phyloP scores from a whole-genome alignment of 257 asterid species.

The Lithospermum erythrorhizon region DNA sequence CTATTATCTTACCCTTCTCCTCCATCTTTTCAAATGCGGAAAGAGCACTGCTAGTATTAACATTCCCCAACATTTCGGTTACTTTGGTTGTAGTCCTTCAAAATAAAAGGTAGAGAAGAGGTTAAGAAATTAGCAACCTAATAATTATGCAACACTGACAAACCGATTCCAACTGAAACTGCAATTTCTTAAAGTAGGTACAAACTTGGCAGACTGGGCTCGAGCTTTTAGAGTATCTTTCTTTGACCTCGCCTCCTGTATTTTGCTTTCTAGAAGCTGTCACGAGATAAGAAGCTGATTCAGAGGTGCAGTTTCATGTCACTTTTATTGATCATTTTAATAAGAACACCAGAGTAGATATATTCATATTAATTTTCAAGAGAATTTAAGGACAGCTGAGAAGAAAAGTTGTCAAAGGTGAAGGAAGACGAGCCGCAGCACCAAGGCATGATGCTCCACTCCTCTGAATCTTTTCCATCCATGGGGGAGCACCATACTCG shows the following conservation, averaged over 20 bases:
- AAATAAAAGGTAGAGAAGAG: slow-evolving; percentile 2
- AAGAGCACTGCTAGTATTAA: slow-evolving; percentile 91
- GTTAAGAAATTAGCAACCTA: background rate
- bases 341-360: background rate
- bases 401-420: too few relatives aligned
- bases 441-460: too few relatives aligned
- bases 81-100: slow-evolving; percentile 89
- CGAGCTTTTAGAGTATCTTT: slow-evolving; percentile 96
- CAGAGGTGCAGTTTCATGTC: background rate
- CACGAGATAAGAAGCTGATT: slow-evolving; percentile 9
- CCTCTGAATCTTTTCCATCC: too few relatives aligned
- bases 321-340: too few relatives aligned
- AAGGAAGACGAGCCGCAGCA: too few relatives aligned
- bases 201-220: slow-evolving; percentile 97
- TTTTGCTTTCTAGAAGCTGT: slow-evolving; percentile 93
- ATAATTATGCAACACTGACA: background rate
- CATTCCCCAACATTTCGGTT: slow-evolving; percentile 92
- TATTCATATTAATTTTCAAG: too few relatives aligned
- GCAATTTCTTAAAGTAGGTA: slow-evolving; percentile 12
- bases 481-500: too few relatives aligned
- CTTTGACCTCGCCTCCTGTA: slow-evolving; percentile 93
- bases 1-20: slow-evolving; percentile 59
- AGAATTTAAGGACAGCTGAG: too few relatives aligned
- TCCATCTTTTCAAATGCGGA: slow-evolving; percentile 99
- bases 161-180: background rate